Base-by-base conservation (phyloP, 2,329 filamentous ascomycete species). In the Orbilia brochopaga region DNA sequence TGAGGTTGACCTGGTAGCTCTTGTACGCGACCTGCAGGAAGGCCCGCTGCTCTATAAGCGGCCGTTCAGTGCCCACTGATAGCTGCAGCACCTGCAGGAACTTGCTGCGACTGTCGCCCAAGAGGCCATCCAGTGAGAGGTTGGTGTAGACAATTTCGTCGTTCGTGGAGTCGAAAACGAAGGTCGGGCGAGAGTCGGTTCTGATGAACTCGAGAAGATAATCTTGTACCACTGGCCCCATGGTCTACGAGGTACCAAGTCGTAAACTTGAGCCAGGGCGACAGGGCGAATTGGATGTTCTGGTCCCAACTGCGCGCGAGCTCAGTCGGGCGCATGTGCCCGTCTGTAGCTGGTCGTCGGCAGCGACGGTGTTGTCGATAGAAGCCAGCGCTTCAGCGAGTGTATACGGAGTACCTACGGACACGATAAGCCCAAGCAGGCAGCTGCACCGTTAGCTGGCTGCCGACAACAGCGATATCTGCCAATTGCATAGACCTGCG, bases 191-290 rank as follows among this genome's bases (percentile, higher is more conserved):
- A 17, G 59, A 24, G 42, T 70, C 66, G 23, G 66, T 70, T 37
- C 59, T 52, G 30, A 70, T 55, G 27, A 70, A 70, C 46, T 70
- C 66, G n/a, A 70, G 35, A 7, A 70, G 66, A 13, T 70, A 60
- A 24, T 70, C 59, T 7, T 64, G 46, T 48, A 56, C 54, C 4
- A 44, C 48, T 24, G 51, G 54, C 19, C 66, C 66, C 66, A 70
- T 70, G 59, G 46, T 69, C 37, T 42, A 42, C 11, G 37, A 13
- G 13, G 37, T 32, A 8, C 3, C 3, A 32, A 8, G 27, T 32
- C 37, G n/a, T n/a, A n/a, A n/a, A n/a, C n/a, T n/a, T n/a, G n/a
- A n/a, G n/a, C n/a, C n/a, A n/a, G n/a, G n/a, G n/a, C n/a, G n/a
- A n/a, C n/a, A 17, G 37, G 37, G 37, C n/a, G 37, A 6, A 42